These are phyloP conservation scores for Dictyostelium capitatum DNA, from an alignment of 78 protist species.

Conservation along the genomic window DNA sequence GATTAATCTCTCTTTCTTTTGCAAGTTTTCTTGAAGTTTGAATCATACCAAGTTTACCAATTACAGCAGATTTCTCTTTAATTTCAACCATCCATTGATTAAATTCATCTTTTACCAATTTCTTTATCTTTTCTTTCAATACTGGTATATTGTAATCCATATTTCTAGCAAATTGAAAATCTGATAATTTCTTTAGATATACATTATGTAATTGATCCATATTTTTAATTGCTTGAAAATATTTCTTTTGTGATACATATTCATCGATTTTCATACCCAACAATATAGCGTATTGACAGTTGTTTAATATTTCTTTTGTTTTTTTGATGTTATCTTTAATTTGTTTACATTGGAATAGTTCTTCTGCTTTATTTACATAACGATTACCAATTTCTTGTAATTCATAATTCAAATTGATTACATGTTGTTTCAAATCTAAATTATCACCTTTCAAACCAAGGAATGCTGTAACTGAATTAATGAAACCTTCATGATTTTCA, in stretches of 20 bases:
- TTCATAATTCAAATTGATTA: constrained; percentile 51
- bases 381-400: constrained; percentile 44
- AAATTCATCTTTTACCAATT: constrained; percentile 73
- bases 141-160: constrained; percentile 72
- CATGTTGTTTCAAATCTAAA: constrained; percentile 37
- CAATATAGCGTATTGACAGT: constrained; percentile 67
- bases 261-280: constrained; percentile 74
- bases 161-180: constrained; percentile 77
- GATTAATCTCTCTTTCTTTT: constrained; percentile 73
- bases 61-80: constrained; percentile 61
- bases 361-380: constrained; percentile 48
- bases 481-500: constrained; percentile 75
- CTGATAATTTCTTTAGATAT: constrained; percentile 39
- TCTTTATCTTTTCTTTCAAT: constrained; percentile 47
- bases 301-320: constrained; percentile 60
- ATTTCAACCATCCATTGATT: constrained; percentile 80
- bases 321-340: constrained; percentile 50
- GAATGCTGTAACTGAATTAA: constrained; percentile 66
- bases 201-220: constrained; percentile 81
- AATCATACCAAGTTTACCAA: constrained; percentile 80
- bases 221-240: constrained; percentile 63
- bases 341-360: constrained; percentile 39
- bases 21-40: constrained; percentile 49
- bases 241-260: constrained; percentile 37
- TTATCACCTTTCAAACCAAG: constrained; percentile 56